Conservation (phyloP, 805 yeast species). For the Grigorovia humatica region DNA sequence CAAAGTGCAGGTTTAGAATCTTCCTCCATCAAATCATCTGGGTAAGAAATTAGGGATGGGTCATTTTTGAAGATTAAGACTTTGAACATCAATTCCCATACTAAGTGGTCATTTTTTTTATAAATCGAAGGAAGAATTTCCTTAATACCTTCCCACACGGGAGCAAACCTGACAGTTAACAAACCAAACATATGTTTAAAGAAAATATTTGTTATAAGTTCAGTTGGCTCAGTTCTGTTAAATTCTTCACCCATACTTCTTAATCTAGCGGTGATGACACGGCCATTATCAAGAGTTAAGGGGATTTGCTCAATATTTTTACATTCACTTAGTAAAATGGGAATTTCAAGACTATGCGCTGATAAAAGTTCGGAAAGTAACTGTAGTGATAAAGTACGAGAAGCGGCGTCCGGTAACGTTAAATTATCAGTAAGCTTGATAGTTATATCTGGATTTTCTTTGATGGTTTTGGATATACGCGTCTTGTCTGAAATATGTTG, state of each 20-base stretch:
- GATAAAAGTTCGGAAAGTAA: conserved; percentile 29
- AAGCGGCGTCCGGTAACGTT: conserved; percentile 38
- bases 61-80: conserved; percentile 25
- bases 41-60: conserved; percentile 11
- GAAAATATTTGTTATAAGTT: conserved; percentile 10
- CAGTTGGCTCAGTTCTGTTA: conserved; percentile 23
- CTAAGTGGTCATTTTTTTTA: conserved; percentile 30
- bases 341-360: conserved; percentile 22
- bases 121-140: conserved; percentile 46
- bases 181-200: conserved; percentile 56
- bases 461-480: background rate
- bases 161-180: conserved; percentile 65
- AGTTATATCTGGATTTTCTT: background rate
- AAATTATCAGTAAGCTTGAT: conserved; percentile 30
- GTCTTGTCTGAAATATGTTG: no score
- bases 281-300: conserved; percentile 51
- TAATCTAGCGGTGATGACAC: conserved; percentile 64
- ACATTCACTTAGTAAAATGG: conserved; percentile 39
- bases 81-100: conserved; percentile 46
- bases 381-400: conserved; percentile 44
- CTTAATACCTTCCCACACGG: conserved; percentile 70
- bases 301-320: conserved; percentile 64
- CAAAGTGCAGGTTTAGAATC: conserved; percentile 21
- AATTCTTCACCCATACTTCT: conserved; percentile 45
- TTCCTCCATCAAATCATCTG: conserved; percentile 8